A percentile compares a stretch with the other conserved stretches of the same genome.
These are phyloP conservation scores for Leptographium lundbergii DNA, from an alignment of 2,329 filamentous ascomycete genomes.

Conservation along the genomic window DNA sequence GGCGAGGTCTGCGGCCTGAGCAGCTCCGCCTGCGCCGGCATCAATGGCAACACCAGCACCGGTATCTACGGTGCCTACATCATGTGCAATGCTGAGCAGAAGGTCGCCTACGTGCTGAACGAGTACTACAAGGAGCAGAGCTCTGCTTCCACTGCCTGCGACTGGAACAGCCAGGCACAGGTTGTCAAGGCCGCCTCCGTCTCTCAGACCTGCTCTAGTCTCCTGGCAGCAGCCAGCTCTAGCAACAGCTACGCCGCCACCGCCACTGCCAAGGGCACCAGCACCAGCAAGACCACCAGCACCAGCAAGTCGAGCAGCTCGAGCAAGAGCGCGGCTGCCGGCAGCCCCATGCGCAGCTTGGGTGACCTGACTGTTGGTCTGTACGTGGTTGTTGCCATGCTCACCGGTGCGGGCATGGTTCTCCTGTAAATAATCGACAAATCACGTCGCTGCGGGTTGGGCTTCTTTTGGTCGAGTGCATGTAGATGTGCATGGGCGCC, in stretches of 20 bases:
- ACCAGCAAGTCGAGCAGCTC: slow-evolving; percentile 10
- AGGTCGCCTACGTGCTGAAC: slow-evolving; percentile 64
- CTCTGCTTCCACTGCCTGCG: slow-evolving; percentile 46
- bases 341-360: slow-evolving; percentile 24
- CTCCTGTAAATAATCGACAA: slow-evolving; percentile 29
- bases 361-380: slow-evolving; percentile 35
- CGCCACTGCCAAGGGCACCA: slow-evolving; percentile 26
- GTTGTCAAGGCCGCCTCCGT: slow-evolving; percentile 34
- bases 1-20: slow-evolving; percentile 54
- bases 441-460: background rate
- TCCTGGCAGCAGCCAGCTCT: slow-evolving; percentile 51
- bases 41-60: slow-evolving; percentile 51
- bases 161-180: slow-evolving; percentile 56
- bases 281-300: slow-evolving; percentile 16
- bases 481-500: background rate
- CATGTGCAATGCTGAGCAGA: slow-evolving; percentile 59
- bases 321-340: slow-evolving; percentile 25
- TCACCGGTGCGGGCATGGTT: slow-evolving; percentile 40
- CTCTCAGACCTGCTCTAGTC: slow-evolving; percentile 39
- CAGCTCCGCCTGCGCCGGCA: slow-evolving; percentile 49
- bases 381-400: slow-evolving; percentile 39
- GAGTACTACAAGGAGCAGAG: slow-evolving; percentile 53
- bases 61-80: slow-evolving; percentile 66
- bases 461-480: background rate
- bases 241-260: slow-evolving; percentile 34